Evolutionary conservation across 148 eudicot species (phyloP), one percentile per base, ranked within the genome.

Genomic region (Fagopyrum homotropicum): DNA sequence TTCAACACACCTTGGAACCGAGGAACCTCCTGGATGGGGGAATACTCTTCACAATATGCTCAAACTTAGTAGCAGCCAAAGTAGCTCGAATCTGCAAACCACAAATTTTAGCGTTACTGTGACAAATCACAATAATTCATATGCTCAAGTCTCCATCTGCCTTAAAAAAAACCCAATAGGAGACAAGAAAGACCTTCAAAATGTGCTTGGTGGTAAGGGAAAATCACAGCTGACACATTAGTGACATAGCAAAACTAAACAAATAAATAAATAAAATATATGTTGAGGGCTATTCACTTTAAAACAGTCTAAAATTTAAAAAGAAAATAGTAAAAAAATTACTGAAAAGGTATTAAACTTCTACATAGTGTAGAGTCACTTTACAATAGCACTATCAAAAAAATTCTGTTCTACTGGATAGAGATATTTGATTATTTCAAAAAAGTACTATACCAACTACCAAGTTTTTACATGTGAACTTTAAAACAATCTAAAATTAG

Each of bases 1-100:
- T n/a, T n/a, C n/a, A 49, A 72, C 84, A 77, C 75, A 91, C 98
- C 98, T 89, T 80, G 46, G 81, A 83, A 79, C 73, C 77, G 56
- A 61, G 71, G 63, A 75, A 84, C 63, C 78, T 75, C 49, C 86
- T 86, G 77, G 80, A 81, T 75, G 79, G 79, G 22, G 81, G 73
- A 59, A 83, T 54, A 76, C 70, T 77, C 84, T 82, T 87, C 72
- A 75, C 83, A 51, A 86, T 79, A 77, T 75, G 75, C 46, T 82
- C 80, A 49, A 82, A 44, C 44, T 81, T 75, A 73, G 76, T 69
- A 22, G 78, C 81, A 70, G 80, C 81, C 68, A 69, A 73, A 77
- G 83, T 75, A 19, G 80, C 79, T 75, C 85, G 88, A 77, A 84
- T 66, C 89, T 84, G 89, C 86, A 85, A 74, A 55, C 46, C 78